Conservation (phyloP, 225 moss, liverwort and hornwort genomes). For the Rhytidiadelphus loreus region DNA sequence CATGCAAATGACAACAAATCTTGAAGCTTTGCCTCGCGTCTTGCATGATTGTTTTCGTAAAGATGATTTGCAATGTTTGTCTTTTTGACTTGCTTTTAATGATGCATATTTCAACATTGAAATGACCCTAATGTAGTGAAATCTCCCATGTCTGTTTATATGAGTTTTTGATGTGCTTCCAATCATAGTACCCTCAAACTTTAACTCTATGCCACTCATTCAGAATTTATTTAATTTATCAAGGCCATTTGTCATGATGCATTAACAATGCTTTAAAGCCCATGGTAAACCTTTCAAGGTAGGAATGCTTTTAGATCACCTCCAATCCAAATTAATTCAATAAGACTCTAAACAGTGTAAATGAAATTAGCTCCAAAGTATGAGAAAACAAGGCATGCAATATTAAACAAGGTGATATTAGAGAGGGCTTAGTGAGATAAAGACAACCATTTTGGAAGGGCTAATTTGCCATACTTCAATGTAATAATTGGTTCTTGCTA, state of each 20-base stretch:
- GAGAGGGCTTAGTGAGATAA: background rate
- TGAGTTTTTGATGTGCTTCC: background rate
- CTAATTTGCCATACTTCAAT: background rate
- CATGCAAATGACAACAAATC: background rate
- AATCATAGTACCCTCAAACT: background rate
- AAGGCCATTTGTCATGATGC: background rate
- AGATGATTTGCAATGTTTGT: background rate
- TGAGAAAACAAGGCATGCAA: background rate
- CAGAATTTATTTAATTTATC: background rate
- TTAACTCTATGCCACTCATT: too few species aligned
- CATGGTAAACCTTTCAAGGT: background rate
- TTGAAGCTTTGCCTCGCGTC: background rate
- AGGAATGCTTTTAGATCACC: background rate
- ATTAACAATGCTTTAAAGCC: background rate
- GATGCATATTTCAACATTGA: background rate
- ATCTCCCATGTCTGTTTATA: accelerated
- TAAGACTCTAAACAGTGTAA: background rate
- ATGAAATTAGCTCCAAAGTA: background rate
- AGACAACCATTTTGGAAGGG: background rate
- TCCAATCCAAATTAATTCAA: too few species aligned
- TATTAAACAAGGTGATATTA: background rate
- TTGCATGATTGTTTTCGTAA: background rate
- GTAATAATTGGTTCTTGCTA: too few species aligned
- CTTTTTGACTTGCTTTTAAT: accelerated
- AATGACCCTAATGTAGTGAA: accelerated